Base-by-base conservation (phyloP, 2,329 filamentous ascomycete genomes). In the Epichloe scottii region DNA sequence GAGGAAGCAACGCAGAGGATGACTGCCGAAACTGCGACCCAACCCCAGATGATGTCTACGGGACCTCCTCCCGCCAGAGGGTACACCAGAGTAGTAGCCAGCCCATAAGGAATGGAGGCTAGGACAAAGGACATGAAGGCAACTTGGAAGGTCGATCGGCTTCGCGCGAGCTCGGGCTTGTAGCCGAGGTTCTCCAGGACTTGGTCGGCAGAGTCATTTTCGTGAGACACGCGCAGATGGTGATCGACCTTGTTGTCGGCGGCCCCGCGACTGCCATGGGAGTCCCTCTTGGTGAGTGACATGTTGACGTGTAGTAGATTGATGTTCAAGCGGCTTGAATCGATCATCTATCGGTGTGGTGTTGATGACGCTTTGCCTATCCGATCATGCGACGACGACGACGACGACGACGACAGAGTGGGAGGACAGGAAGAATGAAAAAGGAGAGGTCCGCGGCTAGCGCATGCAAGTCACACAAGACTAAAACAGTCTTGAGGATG, bases 51-150 rank as follows among this genome's bases (percentile, higher is more conserved):
- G 60, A 87, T 80, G 61, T 80, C 78, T 53, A 80, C 77, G 7
- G 83, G 80, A 2, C 84, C 84, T 53, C 84, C 84, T 55, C 78
- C 79, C 51, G 77, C 70, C 41, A 87, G 66, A 3, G 84, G 83
- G 62, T 85, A 87, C 65, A 74, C 75, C 57, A 87, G 65, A 7
- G 82, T 87, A 1, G 84, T 88, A 43, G 82, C 77, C 39, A 88
- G 73, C 59, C 84, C 84, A 65, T 87, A 88, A 10, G 84, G 84
- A 54, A 87, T 85, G 3, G 84, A 83, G 46, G 84, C 83, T 50
- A 88, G 76, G 57, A 87, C 84, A 61, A 87, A 88, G 54, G 81
- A 84, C 82, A 85, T 86, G 73, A 85, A 85, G 58, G 81, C 81
- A 49, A 85, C 82, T 65, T 85, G 81, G 56, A 79, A 71, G 2